phyloP scores from a whole-genome alignment of 164 flowering plant species.

The Nelumbo lutea region DNA sequence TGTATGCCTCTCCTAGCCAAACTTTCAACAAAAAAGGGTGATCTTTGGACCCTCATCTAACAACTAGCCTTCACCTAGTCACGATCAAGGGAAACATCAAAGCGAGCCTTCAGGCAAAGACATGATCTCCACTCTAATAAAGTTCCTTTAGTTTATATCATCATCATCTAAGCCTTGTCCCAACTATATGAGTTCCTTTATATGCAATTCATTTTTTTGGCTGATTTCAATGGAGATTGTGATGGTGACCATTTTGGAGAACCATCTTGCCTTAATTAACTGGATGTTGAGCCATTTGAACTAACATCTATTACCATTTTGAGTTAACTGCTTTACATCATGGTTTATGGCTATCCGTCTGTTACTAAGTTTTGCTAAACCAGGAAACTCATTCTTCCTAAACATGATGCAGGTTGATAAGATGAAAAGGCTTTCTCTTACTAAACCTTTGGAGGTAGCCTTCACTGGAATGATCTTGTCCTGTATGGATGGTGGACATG shows the following conservation, averaged over 20 bases:
- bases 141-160: no score
- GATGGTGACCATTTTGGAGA: not conserved
- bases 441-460: conserved; percentile 67
- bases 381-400: conserved; percentile 1
- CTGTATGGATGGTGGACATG: conserved; percentile 75
- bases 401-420: conserved; percentile 64
- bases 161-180: no score
- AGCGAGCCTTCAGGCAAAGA: no score
- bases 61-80: no score
- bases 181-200: no score
- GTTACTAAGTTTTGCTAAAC: not conserved
- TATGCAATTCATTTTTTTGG: no score
- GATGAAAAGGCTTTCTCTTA: conserved; percentile 45
- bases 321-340: not conserved
- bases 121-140: no score
- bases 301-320: not conserved
- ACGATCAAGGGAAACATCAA: no score
- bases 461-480: conserved; percentile 90
- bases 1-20: no score
- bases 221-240: not conserved
- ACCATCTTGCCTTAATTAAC: not conserved
- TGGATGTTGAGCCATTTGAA: not conserved
- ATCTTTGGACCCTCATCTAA: no score
- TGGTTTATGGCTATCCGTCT: not conserved
- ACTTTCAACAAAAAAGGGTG: no score